Evolutionary conservation across 2,329 filamentous ascomycete genomes (phyloP).

Genomic region (Helotiales sp.): DNA sequence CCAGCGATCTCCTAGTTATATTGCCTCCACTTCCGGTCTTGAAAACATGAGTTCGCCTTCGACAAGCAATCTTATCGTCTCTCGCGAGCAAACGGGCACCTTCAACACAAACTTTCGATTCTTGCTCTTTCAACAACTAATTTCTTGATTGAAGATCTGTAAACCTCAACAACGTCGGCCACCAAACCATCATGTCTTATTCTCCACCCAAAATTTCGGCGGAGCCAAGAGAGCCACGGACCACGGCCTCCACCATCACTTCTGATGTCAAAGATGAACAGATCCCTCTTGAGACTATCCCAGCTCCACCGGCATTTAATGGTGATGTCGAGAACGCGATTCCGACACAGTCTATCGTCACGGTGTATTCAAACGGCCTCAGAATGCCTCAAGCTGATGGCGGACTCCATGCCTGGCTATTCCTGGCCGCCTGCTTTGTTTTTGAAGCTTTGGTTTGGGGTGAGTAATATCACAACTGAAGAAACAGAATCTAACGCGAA

Average conservation of each 20-base stretch:
- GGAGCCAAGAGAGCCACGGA: background rate
- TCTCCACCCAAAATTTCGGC: background rate
- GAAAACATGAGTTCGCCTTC: background rate
- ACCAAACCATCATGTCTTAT: background rate
- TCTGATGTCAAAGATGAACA: background rate
- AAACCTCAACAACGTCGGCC: background rate
- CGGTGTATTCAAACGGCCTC: background rate
- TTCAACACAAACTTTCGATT: background rate
- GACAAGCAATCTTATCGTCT: background rate
- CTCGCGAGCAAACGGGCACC: background rate
- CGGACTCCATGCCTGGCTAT: slow-evolving; percentile 57
- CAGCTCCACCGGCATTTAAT: background rate
- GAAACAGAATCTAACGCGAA: background rate
- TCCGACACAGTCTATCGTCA: background rate
- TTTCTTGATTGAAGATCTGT: background rate
- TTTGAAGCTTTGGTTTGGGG: slow-evolving; percentile 61
- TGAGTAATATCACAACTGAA: slow-evolving; percentile 34
- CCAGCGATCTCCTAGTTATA: background rate
- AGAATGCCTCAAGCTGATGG: slow-evolving; percentile 50
- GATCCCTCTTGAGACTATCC: background rate
- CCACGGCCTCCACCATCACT: background rate
- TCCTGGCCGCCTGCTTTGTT: slow-evolving; percentile 55
- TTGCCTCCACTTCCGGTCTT: background rate
- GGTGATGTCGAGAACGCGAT: background rate
- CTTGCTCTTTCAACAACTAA: background rate